Conservation (phyloP, 495 filamentous ascomycete species). For the Aspergillus diversus region DNA sequence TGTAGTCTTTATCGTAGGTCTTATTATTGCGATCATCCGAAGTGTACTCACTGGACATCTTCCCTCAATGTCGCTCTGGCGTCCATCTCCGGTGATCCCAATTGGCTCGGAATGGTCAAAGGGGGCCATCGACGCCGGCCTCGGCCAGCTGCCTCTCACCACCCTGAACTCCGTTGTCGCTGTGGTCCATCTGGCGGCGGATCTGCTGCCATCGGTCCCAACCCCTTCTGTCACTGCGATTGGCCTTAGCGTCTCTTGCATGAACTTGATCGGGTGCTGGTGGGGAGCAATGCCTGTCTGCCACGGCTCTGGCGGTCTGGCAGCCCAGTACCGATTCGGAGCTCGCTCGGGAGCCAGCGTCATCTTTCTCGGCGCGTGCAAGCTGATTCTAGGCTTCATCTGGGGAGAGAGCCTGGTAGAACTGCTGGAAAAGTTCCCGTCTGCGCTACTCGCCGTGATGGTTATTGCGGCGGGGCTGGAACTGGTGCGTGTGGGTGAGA, state of each 20-base stretch:
- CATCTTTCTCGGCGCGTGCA: conserved; percentile 75
- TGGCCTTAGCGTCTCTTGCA: conserved; percentile 75
- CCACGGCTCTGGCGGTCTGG: conserved; percentile 88
- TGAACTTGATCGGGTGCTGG: conserved; percentile 86
- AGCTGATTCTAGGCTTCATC: conserved; percentile 73
- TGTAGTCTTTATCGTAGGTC: conserved; percentile 65
- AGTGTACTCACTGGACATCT: conserved; percentile 38
- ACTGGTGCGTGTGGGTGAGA: conserved; percentile 79
- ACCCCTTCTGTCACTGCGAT: conserved; percentile 71
- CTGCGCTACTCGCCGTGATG: conserved; percentile 78
- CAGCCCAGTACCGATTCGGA: conserved; percentile 87
- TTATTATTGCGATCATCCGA: conserved; percentile 57
- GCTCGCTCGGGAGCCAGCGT: conserved; percentile 84
- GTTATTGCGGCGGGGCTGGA: conserved; percentile 88
- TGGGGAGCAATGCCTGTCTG: conserved; percentile 96
- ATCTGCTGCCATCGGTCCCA: conserved; percentile 70
- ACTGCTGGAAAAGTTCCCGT: conserved; percentile 72
- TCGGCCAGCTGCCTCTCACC: conserved; percentile 88
- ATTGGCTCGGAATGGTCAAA: conserved; percentile 45
- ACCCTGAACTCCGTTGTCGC: conserved; percentile 90
- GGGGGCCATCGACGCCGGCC: conserved; percentile 60
- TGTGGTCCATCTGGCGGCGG: conserved; percentile 70
- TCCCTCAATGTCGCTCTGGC: conserved; percentile 55
- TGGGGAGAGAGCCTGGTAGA: conserved; percentile 69
- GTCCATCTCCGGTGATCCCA: conserved; percentile 49